A percentile compares a stretch with the other conserved stretches of the same genome.
Evolutionary conservation across 768 basidiomycete genomes (phyloP).

Genomic region (Naganishia vishniacii): DNA sequence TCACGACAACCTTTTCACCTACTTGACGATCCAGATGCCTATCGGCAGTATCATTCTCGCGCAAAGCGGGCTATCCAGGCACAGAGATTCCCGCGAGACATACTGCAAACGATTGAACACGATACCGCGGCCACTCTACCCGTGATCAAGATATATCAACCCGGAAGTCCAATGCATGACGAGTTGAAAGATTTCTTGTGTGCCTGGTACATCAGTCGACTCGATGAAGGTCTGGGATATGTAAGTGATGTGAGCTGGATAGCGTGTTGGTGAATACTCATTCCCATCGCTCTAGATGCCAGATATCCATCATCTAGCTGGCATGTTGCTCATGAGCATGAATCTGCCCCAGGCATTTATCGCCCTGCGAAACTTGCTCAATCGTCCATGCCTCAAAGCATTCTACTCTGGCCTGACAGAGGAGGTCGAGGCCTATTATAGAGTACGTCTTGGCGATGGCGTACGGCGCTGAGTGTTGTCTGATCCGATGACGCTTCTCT

Average conservation of each 20-base stretch:
- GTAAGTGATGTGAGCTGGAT: conserved; percentile 32
- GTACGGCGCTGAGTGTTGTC: no score
- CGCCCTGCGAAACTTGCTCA: conserved; percentile 42
- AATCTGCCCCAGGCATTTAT: conserved; percentile 39
- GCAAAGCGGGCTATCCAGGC: conserved; percentile 35
- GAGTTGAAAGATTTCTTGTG: conserved; percentile 42
- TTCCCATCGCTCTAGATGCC: conserved; percentile 32
- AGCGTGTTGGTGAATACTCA: not conserved
- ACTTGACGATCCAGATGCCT: conserved; percentile 43
- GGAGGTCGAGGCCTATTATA: conserved; percentile 46
- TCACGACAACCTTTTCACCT: no score
- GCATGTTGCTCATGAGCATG: conserved; percentile 44
- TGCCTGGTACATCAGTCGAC: conserved; percentile 46
- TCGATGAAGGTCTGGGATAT: conserved; percentile 45
- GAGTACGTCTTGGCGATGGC: no score
- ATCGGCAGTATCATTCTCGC: conserved; percentile 35
- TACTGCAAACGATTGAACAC: conserved; percentile 37
- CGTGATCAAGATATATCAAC: conserved; percentile 35
- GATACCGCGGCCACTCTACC: conserved; percentile 40
- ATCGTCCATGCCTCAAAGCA: conserved; percentile 39
- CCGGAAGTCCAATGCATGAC: conserved; percentile 39
- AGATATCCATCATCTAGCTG: conserved; percentile 39
- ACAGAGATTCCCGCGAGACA: conserved; percentile 40
- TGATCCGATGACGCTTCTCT: not conserved
- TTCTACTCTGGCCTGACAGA: conserved; percentile 41